Evolutionary conservation across 495 filamentous ascomycete genomes (phyloP), one percentile per base, ranked within the genome.

Genomic region (Aspergillus avenaceus): DNA sequence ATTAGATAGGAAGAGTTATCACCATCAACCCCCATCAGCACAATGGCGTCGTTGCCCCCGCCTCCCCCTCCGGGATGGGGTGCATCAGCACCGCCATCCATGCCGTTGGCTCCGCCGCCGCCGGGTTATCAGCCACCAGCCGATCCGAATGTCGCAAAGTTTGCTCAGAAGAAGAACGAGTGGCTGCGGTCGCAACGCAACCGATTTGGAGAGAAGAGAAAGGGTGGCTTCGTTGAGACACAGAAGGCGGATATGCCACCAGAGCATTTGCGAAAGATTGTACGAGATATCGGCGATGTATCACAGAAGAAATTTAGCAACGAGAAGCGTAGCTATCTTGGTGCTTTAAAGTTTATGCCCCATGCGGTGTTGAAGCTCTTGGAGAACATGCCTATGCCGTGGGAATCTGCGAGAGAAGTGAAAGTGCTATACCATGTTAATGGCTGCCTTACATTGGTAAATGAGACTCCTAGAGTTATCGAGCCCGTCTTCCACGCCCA

Each of bases 301-400:
- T 97, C 91, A 40, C 95, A 99, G 71, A 97, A 97, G 74, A 99
- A 97, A 69, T 97, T 96, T 76, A 96, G 88, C 62, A 96, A 86
- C 62, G 95, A 99, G 75, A 99, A 99, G 77, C 84, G 95, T 49
- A 95, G 89, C 66, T 99, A 99, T 72, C 80, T 99, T 22, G 95
- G 95, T 44, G 92, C 95, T 36, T 69, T 99, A 53, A 99, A 99
- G 72, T 99, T 96, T 69, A 99, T 99, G 95, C 95, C 95, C 1
- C 95, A 99, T 65, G 95, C 95, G n/a, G 95, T 99, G 8, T 69
- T 99, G 73, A 99, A 99, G 76, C 82, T 99, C 16, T 62, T 99
- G 49, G 95, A 99, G 77, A 99, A 99, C 63, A 99, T 99, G 95
- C 95, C 95, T 8, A 99, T 99, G 95, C 95, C 95, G 7, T 99